phyloP scores from a whole-genome alignment of 352 stramenopile genomes.

The Phytophthora melonis region DNA sequence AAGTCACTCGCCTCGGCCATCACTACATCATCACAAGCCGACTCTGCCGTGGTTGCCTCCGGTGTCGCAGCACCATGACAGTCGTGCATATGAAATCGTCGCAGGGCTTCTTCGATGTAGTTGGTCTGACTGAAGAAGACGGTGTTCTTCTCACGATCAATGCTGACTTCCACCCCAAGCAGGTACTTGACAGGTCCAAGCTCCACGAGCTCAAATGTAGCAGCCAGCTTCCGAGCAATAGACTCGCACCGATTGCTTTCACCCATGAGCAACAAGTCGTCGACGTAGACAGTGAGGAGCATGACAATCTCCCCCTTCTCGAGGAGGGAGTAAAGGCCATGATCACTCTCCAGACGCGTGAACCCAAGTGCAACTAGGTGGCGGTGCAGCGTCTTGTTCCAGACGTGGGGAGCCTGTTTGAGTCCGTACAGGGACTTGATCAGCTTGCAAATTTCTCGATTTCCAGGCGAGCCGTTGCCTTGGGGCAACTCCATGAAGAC shows the following conservation, averaged over 20 bases:
- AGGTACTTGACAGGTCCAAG: background rate
- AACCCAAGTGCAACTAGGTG: conserved; percentile 6
- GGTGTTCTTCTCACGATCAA: background rate
- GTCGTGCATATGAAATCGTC: too few species aligned
- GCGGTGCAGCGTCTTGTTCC: conserved; percentile 18
- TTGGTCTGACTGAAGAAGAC: conserved; percentile 1
- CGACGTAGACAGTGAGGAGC: conserved; percentile 9
- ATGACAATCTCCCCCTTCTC: conserved; percentile 12
- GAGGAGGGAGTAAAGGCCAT: conserved; percentile 6
- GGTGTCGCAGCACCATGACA: too few species aligned
- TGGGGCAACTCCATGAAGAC: too few species aligned
- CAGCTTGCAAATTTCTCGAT: too few species aligned
- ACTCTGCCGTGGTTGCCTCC: too few species aligned
- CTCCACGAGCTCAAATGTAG: too few species aligned
- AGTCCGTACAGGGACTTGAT: too few species aligned
- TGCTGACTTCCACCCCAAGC: conserved; percentile 7
- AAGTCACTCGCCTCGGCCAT: too few species aligned
- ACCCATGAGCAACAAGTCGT: background rate
- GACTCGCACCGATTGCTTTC: too few species aligned
- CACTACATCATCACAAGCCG: too few species aligned
- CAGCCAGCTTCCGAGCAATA: too few species aligned
- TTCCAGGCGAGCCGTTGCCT: too few species aligned
- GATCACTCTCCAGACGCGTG: conserved; percentile 1
- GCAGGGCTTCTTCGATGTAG: background rate
- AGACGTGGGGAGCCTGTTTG: conserved; percentile 3